Percentiles rank a stretch among this genome's conserved stretches.
phyloP scores from a whole-genome alignment of 257 asterid species.

The Lavandula angustifolia region DNA sequence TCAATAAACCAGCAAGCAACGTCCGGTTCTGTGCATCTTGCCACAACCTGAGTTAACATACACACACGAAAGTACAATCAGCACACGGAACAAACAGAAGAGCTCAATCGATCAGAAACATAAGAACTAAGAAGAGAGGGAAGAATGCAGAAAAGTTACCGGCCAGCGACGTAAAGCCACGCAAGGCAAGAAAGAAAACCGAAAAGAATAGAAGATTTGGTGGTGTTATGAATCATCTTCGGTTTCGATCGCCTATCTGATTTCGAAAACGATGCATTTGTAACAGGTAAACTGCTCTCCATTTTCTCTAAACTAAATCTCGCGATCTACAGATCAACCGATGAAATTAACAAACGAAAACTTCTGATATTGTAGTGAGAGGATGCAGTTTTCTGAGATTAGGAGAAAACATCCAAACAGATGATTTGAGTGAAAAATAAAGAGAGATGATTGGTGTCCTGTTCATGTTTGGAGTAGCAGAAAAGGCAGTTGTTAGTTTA shows the following conservation, averaged over 20 bases:
- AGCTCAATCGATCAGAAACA: background rate
- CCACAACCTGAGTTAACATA: conserved; percentile 64
- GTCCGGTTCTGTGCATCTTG: conserved; percentile 85
- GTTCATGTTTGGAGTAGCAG: conserved; percentile 17
- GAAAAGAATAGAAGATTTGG: conserved; percentile 70
- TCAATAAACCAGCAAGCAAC: conserved; percentile 54
- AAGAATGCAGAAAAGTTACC: conserved; percentile 41
- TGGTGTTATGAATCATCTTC: conserved; percentile 50
- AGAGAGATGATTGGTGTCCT: conserved; percentile 14
- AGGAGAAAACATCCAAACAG: background rate
- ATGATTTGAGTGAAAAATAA: background rate
- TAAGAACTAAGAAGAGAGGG: too few relatives aligned
- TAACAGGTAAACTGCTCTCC: conserved; percentile 54
- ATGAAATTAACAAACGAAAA: background rate
- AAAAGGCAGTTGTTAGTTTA: conserved; percentile 30
- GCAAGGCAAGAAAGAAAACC: conserved; percentile 83
- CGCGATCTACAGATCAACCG: conserved; percentile 6
- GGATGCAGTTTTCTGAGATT: background rate
- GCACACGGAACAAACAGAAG: background rate
- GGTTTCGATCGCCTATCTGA: conserved; percentile 81
- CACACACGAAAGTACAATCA: background rate
- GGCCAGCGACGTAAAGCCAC: conserved; percentile 94
- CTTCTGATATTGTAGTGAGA: background rate
- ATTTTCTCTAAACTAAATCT: background rate
- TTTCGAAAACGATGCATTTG: conserved; percentile 49